A percentile compares a stretch with the other conserved stretches of the same genome.
Evolutionary conservation across 768 basidiomycete species (phyloP).

Genomic region (Tulasnella sp.): DNA sequence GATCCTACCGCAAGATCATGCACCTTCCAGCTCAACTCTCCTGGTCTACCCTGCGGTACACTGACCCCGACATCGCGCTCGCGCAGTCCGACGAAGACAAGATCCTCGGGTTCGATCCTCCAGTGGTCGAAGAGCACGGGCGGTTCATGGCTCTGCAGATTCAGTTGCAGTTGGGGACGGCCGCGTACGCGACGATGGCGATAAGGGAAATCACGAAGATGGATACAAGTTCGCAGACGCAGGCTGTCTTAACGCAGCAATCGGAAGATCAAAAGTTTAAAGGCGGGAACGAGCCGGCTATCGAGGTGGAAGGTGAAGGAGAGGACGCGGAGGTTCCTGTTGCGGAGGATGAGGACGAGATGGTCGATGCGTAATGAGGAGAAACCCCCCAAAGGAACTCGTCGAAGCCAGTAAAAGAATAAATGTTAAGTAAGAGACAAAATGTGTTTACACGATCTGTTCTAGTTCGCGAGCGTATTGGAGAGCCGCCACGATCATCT

Average conservation of each 20-base stretch:
- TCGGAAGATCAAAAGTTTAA: slow-evolving; percentile 78
- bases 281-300: slow-evolving; percentile 30
- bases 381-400: neutral
- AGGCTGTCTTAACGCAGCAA: slow-evolving; percentile 61
- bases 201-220: slow-evolving; percentile 89
- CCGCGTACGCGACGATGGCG: slow-evolving; percentile 98
- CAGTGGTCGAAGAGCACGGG: slow-evolving; percentile 54
- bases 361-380: neutral
- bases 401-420: neutral
- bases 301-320: slow-evolving; percentile 17
- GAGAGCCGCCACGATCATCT: slow-evolving; percentile 65
- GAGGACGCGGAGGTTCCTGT: neutral
- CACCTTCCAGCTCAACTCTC: slow-evolving; percentile 72
- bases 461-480: slow-evolving; percentile 79
- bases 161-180: slow-evolving; percentile 71
- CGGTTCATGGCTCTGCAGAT: slow-evolving; percentile 85
- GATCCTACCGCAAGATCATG: slow-evolving; percentile 87
- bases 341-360: neutral
- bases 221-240: slow-evolving; percentile 87
- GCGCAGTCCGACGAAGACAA: slow-evolving; percentile 94
- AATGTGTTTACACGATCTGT: slow-evolving; percentile 61
- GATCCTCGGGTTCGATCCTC: slow-evolving; percentile 68
- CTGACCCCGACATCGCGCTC: slow-evolving; percentile 83
- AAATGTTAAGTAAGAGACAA: neutral
- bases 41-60: slow-evolving; percentile 78